phyloP scores from a whole-genome alignment of 2,329 filamentous ascomycete species.

The Penicillium griseofulvum region DNA sequence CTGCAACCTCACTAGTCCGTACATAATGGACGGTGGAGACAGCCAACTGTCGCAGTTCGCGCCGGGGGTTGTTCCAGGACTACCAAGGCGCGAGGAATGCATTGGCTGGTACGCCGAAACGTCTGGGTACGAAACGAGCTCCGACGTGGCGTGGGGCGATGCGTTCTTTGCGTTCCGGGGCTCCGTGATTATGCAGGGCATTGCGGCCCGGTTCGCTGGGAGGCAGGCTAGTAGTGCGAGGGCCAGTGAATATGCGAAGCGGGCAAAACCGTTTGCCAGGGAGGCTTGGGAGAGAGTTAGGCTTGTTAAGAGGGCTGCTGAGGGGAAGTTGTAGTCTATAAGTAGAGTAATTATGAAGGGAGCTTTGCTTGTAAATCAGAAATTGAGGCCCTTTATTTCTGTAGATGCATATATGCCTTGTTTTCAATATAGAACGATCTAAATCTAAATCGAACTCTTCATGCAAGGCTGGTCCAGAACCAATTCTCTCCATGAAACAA shows the following conservation, averaged over 20 bases:
- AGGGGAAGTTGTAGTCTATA: conserved; percentile 46
- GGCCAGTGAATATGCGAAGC: conserved; percentile 68
- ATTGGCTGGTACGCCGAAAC: conserved; percentile 65
- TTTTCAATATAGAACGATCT: neutral
- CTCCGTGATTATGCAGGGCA: conserved; percentile 75
- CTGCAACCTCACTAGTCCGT: conserved; percentile 65
- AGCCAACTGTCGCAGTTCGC: conserved; percentile 54
- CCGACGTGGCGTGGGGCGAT: conserved; percentile 60
- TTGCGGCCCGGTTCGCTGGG: conserved; percentile 79
- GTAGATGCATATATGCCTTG: neutral
- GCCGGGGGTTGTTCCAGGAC: conserved; percentile 62
- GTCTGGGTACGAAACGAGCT: conserved; percentile 67
- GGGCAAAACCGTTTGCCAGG: conserved; percentile 70
- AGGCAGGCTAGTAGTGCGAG: conserved; percentile 86
- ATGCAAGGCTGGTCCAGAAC: neutral
- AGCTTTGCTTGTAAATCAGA: neutral
- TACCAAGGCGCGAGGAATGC: conserved; percentile 60
- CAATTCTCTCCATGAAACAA: neutral
- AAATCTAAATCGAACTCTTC: neutral
- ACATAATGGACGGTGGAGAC: conserved; percentile 35
- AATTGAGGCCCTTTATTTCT: neutral
- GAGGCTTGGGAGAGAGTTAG: conserved; percentile 73
- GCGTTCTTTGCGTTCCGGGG: conserved; percentile 61
- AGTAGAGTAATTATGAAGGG: neutral
- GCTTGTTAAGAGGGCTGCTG: conserved; percentile 42